Evolutionary conservation across 257 asterid species (phyloP), one percentile per base, ranked within the genome.

Genomic region (Capsicum baccatum): DNA sequence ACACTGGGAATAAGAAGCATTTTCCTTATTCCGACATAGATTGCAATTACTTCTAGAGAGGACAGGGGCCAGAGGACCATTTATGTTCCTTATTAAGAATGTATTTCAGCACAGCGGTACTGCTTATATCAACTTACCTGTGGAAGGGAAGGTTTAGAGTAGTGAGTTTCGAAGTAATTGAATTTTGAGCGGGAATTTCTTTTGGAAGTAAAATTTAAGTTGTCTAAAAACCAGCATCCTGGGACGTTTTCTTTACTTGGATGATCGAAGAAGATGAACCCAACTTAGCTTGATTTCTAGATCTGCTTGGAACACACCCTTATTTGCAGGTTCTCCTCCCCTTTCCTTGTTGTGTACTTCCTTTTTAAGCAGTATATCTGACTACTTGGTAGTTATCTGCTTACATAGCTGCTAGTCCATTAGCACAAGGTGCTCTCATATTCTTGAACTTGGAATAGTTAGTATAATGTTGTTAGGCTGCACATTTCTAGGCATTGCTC

Each of bases 91-190:
- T 7, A 68, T 39, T 68, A 37, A 68, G 76, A 68, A 44, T 68
- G 76, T 37, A 67, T 67, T 67, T 67, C 50, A 35, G 50, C 21
- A 67, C 50, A 68, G 47, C 0, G 21, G 6, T 44, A 70, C 79
- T 44, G 57, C 79, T 44, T 70, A 70, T n/a, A 70, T 70, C 79
- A 70, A 70, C 56, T 69, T 39, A 69, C 79, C 12, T 44, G 56
- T 70, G 79, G 56, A 42, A 70, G 56, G 56, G 15, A 70, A 70
- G 79, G 55, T 42, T 44, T 70, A 16, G 26, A 70, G 54, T 44
- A 9, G 57, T 10, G 33, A 44, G 37, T 39, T 50, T 16, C 33
- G 54, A 68, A 26, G 21, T 68, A 68, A 68, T 26, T 21, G 33
- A 26, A 26, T 37, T 68, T 68, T 68, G 54, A 39, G 26, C 9